These are phyloP conservation scores for Diplodia seriata DNA, from an alignment of 2,329 filamentous ascomycete genomes.

Conservation along the genomic window DNA sequence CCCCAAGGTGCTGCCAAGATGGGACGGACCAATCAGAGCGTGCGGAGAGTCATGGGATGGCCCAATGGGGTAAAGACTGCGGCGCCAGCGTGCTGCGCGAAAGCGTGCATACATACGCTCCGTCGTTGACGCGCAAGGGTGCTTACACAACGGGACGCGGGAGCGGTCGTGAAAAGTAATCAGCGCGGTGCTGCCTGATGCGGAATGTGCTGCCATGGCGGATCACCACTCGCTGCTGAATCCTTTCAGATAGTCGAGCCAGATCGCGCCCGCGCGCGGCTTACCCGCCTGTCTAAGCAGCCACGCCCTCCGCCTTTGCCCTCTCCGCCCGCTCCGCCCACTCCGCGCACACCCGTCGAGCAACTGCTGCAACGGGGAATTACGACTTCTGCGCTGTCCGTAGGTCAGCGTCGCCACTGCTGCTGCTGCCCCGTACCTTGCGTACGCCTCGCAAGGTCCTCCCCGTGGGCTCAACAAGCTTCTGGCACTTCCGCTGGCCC, in stretches of 20 bases:
- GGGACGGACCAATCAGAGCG: neutral
- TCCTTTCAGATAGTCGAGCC: neutral
- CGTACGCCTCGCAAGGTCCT: neutral
- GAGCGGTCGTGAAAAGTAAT: slow-evolving; percentile 9
- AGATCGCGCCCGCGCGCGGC: neutral
- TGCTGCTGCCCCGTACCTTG: neutral
- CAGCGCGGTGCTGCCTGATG: neutral
- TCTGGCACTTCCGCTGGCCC: slow-evolving; percentile 16
- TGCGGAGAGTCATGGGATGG: neutral
- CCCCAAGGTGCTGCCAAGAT: slow-evolving; percentile 18
- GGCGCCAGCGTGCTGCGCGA: neutral
- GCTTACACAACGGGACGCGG: neutral
- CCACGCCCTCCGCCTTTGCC: too few relatives aligned
- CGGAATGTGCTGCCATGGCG: slow-evolving; percentile 23
- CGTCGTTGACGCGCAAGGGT: neutral
- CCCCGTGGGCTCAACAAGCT: neutral
- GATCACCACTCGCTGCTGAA: neutral
- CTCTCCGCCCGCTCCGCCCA: neutral
- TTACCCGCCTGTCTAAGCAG: neutral
- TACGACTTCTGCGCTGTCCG: neutral
- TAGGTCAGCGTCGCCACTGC: neutral
- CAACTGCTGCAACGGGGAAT: slow-evolving; percentile 19
- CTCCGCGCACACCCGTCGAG: neutral
- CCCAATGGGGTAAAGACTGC: neutral
- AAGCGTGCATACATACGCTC: too few relatives aligned